phyloP scores from a whole-genome alignment of 345 rosid genomes.

The Moricandia moricandioides region DNA sequence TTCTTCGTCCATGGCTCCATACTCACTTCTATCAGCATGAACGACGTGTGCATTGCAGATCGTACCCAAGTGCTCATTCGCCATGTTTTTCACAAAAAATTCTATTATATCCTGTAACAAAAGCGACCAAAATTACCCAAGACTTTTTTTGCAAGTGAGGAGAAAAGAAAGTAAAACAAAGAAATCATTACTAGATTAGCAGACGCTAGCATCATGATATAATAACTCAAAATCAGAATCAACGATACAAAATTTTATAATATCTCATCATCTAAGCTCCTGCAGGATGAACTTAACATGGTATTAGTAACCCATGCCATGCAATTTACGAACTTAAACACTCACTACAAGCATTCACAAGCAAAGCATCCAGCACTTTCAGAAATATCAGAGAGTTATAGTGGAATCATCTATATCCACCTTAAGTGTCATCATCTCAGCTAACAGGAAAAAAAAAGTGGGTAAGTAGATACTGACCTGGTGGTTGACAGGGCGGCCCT shows the following conservation, averaged over 20 bases:
- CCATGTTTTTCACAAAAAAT: constrained; percentile 67
- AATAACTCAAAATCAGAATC: neutral
- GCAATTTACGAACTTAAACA: constrained; percentile 1
- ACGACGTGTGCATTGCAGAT: constrained; percentile 89
- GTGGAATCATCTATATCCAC: constrained; percentile 3
- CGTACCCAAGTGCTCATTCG: constrained; percentile 65
- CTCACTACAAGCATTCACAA: constrained; percentile 16
- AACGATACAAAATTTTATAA: neutral
- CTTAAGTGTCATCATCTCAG: neutral
- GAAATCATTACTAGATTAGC: neutral
- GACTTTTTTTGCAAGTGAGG: constrained; percentile 1
- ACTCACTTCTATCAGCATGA: constrained; percentile 71
- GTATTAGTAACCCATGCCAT: neutral
- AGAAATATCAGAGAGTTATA: constrained; percentile 10
- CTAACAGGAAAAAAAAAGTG: neutral
- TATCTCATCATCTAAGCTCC: neutral
- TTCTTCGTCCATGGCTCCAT: constrained; percentile 68
- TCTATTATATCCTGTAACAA: constrained; percentile 68
- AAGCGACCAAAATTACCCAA: constrained; percentile 5
- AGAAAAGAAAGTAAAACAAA: neutral
- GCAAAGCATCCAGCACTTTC: neutral
- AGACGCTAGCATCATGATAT: constrained; percentile 11
- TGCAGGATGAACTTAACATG: neutral
- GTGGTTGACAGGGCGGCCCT: constrained; percentile 49
- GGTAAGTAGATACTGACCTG: constrained; percentile 46